Percentiles rank a stretch among this genome's conserved stretches.
phyloP scores from a whole-genome alignment of 1,284 basidiomycete species.

The Pseudozyma sp. region DNA sequence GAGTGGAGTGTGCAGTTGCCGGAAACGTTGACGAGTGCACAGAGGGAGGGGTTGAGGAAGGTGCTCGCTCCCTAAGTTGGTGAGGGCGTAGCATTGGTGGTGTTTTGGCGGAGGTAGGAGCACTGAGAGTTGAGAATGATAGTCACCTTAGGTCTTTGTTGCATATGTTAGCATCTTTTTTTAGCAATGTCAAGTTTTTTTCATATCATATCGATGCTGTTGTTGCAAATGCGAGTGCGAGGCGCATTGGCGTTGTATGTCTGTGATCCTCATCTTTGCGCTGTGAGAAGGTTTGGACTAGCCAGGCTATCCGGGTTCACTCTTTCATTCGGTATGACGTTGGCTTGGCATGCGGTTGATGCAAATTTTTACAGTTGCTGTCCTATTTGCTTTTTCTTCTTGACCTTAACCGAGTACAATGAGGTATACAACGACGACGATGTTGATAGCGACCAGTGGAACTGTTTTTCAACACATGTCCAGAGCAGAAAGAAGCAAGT shows the following conservation, averaged over 20 bases:
- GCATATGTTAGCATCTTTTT: not conserved
- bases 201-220: not conserved
- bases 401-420: slow-evolving; percentile 44
- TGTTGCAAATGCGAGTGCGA: not conserved
- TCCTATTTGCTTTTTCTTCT: not conserved
- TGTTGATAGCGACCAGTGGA: slow-evolving; percentile 59
- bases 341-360: too few species aligned
- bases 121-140: too few species aligned
- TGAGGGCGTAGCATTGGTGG: not conserved
- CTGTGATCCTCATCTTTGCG: not conserved
- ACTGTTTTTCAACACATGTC: slow-evolving; percentile 20
- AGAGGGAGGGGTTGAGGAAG: slow-evolving; percentile 54
- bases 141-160: too few species aligned
- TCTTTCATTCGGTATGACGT: too few species aligned
- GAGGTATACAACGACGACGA: slow-evolving; percentile 60
- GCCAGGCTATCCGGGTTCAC: too few species aligned
- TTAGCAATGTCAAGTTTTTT: not conserved
- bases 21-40: slow-evolving; percentile 50
- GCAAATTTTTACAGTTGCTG: not conserved
- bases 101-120: too few species aligned
- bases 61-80: slow-evolving; percentile 42
- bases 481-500: not conserved
- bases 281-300: not conserved
- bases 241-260: too few species aligned
- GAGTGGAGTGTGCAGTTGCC: slow-evolving; percentile 66